phyloP scores from a whole-genome alignment of 2,329 filamentous ascomycete genomes.

The Scytalidium lignicola region DNA sequence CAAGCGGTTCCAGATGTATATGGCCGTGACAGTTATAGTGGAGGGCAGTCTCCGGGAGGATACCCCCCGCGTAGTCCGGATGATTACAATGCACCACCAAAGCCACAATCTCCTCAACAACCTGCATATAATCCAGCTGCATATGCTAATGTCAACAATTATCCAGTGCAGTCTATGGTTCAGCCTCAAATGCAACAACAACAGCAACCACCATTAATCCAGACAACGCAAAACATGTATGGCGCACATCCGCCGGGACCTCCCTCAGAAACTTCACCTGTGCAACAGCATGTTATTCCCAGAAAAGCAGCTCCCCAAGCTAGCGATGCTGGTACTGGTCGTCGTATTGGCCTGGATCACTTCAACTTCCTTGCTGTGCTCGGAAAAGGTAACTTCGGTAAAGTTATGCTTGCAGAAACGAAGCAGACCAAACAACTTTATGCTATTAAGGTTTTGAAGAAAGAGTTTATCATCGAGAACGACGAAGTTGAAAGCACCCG shows the following conservation, averaged over 20 bases:
- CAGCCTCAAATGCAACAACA: constrained; percentile 35
- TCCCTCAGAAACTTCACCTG: constrained; percentile 29
- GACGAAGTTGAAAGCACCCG: constrained; percentile 97
- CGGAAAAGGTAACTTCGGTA: constrained; percentile 98
- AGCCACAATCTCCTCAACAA: constrained; percentile 41
- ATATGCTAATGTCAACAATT: constrained; percentile 61
- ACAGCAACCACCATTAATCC: constrained; percentile 12
- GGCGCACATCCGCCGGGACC: constrained; percentile 6
- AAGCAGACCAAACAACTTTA: constrained; percentile 90
- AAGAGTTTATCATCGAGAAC: constrained; percentile 99
- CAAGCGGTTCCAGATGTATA: constrained; percentile 2
- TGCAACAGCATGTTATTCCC: constrained; percentile 21
- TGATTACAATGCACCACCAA: constrained; percentile 23
- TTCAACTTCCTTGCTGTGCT: constrained; percentile 99
- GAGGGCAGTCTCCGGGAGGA: neutral
- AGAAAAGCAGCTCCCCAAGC: constrained; percentile 64
- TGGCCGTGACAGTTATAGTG: neutral
- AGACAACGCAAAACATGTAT: neutral
- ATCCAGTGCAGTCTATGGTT: constrained; percentile 36
- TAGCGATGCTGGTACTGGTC: constrained; percentile 66
- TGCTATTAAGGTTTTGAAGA: constrained; percentile 98
- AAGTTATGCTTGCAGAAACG: constrained; percentile 98
- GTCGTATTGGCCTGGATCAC: constrained; percentile 90
- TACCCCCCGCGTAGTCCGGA: neutral
- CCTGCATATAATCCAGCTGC: constrained; percentile 73